Percentiles rank a stretch among this genome's conserved stretches.
These are phyloP conservation scores for Podila minutissima DNA, from an alignment of 192 early-diverging fungal genomes.

Conservation along the genomic window DNA sequence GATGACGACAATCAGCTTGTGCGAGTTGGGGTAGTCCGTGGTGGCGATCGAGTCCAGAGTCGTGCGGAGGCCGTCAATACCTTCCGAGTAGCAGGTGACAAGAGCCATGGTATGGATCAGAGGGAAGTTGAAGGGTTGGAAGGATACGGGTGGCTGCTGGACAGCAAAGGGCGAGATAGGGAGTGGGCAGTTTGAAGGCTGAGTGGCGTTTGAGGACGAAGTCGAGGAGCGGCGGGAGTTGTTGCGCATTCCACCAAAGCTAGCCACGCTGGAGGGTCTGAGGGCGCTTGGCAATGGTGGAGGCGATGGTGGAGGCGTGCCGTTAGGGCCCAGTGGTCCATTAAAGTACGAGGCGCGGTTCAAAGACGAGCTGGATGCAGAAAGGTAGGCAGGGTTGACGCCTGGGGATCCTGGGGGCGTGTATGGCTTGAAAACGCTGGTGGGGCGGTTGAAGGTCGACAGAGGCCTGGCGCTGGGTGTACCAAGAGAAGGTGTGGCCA, in stretches of 20 bases:
- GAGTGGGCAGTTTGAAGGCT: conserved; percentile 26
- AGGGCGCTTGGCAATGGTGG: conserved; percentile 20
- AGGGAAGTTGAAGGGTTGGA: conserved; percentile 65
- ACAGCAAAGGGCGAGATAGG: conserved; percentile 26
- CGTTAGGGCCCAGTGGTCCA: conserved; percentile 14
- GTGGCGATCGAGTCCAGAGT: conserved; percentile 89
- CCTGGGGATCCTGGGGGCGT: conserved; percentile 43
- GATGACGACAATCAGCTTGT: conserved; percentile 88
- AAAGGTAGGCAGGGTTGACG: conserved; percentile 29
- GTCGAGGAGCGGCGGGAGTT: conserved; percentile 57
- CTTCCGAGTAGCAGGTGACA: conserved; percentile 94
- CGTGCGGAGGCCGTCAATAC: conserved; percentile 76
- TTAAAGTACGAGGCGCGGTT: conserved; percentile 37
- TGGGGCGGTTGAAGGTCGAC: conserved; percentile 45
- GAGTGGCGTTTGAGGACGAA: conserved; percentile 44
- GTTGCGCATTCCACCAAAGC: conserved; percentile 40
- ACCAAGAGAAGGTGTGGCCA: conserved; percentile 21
- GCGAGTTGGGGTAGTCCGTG: conserved; percentile 85
- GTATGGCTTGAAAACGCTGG: conserved; percentile 46
- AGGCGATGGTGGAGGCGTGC: conserved; percentile 42
- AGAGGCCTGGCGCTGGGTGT: conserved; percentile 22
- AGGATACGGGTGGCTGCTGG: conserved; percentile 55
- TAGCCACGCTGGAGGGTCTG: conserved; percentile 40
- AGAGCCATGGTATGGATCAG: conserved; percentile 74
- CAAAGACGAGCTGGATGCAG: conserved; percentile 27